A percentile compares a stretch with the other conserved stretches of the same genome.
These are phyloP conservation scores for Dissoconium aciculare DNA, from an alignment of 2,329 filamentous ascomycete genomes.

Conservation along the genomic window DNA sequence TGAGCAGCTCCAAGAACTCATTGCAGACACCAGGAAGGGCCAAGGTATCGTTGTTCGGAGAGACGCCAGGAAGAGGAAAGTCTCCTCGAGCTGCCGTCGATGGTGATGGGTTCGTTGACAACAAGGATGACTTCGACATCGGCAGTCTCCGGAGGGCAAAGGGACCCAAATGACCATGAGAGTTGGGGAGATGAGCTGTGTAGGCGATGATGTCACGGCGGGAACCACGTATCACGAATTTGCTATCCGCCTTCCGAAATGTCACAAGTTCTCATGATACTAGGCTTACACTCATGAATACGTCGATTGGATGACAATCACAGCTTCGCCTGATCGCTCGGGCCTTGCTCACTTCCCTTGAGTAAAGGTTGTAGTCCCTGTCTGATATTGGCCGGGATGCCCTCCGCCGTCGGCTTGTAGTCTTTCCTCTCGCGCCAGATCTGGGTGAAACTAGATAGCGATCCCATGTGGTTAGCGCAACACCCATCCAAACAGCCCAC, in stretches of 20 bases:
- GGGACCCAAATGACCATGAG: no score
- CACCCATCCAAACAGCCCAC: conserved; percentile 10
- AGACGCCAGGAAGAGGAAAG: conserved; percentile 3
- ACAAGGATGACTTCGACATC: conserved; percentile 12
- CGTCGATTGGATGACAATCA: no score
- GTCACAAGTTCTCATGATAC: no score
- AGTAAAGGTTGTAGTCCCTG: conserved; percentile 24
- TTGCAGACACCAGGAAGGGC: conserved; percentile 4
- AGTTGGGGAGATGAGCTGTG: no score
- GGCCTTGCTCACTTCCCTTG: conserved; percentile 16
- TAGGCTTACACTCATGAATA: no score
- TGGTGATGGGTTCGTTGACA: background rate
- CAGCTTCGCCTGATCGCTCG: conserved; percentile 11
- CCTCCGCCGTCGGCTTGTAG: conserved; percentile 49
- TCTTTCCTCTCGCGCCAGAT: conserved; percentile 43
- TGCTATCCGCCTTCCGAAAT: no score
- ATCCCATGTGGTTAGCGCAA: background rate
- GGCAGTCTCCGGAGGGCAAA: conserved; percentile 12
- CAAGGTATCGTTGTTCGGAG: conserved; percentile 10
- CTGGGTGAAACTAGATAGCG: conserved; percentile 5
- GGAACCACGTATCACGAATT: no score
- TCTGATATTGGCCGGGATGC: conserved; percentile 47
- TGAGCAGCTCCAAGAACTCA: background rate
- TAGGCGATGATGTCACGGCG: no score
- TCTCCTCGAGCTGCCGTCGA: conserved; percentile 1